phyloP scores from a whole-genome alignment of 441 rosid species.

The Bruguiera hainesii region DNA sequence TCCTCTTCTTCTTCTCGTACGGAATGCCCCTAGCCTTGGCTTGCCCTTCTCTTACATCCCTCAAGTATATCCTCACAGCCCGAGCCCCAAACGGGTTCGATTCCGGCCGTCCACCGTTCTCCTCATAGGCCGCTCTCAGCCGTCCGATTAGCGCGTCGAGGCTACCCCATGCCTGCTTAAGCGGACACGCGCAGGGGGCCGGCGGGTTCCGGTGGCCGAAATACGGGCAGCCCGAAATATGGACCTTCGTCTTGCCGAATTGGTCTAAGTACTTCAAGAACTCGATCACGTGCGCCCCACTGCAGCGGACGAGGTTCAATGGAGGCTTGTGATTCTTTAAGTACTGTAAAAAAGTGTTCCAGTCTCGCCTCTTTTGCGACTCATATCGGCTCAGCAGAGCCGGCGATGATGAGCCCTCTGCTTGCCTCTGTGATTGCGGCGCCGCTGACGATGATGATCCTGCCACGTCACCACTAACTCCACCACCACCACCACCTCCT shows the following conservation, averaged over 20 bases:
- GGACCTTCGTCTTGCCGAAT: constrained; percentile 93
- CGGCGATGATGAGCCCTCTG: constrained; percentile 27
- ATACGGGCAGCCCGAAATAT: constrained; percentile 63
- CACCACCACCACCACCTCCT: constrained; percentile 5
- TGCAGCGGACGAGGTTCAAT: constrained; percentile 64
- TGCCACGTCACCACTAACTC: not conserved
- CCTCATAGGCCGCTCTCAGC: constrained; percentile 85
- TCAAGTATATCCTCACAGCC: constrained; percentile 82
- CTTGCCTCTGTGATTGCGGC: constrained; percentile 14
- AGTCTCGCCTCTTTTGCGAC: constrained; percentile 91
- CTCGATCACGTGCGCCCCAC: constrained; percentile 94
- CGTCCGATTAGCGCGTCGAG: constrained; percentile 96
- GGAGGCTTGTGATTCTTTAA: constrained; percentile 89
- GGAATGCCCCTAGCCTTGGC: constrained; percentile 95
- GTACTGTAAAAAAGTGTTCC: constrained; percentile 92
- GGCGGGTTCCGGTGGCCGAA: constrained; percentile 90
- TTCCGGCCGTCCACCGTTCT: constrained; percentile 78
- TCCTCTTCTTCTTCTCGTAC: constrained; percentile 89
- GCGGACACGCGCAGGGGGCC: constrained; percentile 79
- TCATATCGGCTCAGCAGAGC: constrained; percentile 79
- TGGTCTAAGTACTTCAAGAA: constrained; percentile 88
- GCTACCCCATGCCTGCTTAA: constrained; percentile 94
- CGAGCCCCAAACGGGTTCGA: constrained; percentile 84
- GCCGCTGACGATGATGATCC: constrained; percentile 5
- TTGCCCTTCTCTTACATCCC: constrained; percentile 86